Evolutionary conservation across 1,284 basidiomycete species (phyloP).

Genomic region (Trametes hirsuta): DNA sequence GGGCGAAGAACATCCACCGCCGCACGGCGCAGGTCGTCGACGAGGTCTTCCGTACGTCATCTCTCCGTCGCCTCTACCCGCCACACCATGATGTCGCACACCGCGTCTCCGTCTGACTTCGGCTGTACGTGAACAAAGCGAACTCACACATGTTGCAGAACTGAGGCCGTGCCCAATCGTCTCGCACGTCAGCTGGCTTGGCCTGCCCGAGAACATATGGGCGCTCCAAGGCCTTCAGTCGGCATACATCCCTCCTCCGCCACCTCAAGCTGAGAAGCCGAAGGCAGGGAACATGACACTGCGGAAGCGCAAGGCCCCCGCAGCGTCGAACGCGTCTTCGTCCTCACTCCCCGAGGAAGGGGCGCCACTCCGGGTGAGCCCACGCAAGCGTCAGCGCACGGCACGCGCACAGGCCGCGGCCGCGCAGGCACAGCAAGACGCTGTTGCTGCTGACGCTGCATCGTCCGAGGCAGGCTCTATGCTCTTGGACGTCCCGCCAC

Average conservation of each 20-base stretch:
- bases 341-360: constrained; percentile 8
- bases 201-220: constrained; percentile 26
- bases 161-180: constrained; percentile 28
- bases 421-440: neutral
- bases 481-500: constrained; percentile 6
- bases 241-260: constrained; percentile 13
- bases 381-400: constrained; percentile 24
- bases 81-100: neutral
- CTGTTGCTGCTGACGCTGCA: too few relatives aligned
- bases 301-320: constrained; percentile 23
- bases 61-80: neutral
- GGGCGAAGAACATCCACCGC: constrained; percentile 24
- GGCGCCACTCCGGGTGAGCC: too few relatives aligned
- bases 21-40: constrained; percentile 29
- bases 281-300: constrained; percentile 28
- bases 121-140: too few relatives aligned
- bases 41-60: constrained; percentile 27
- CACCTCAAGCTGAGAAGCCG: constrained; percentile 15
- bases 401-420: constrained; percentile 11
- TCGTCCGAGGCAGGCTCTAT: too few relatives aligned
- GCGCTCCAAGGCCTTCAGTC: constrained; percentile 23
- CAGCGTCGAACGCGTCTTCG: neutral
- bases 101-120: neutral
- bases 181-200: constrained; percentile 28
- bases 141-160: constrained; percentile 14